Base-by-base conservation (phyloP, 2,329 filamentous ascomycete genomes). In the Hymenoscyphus occultus region DNA sequence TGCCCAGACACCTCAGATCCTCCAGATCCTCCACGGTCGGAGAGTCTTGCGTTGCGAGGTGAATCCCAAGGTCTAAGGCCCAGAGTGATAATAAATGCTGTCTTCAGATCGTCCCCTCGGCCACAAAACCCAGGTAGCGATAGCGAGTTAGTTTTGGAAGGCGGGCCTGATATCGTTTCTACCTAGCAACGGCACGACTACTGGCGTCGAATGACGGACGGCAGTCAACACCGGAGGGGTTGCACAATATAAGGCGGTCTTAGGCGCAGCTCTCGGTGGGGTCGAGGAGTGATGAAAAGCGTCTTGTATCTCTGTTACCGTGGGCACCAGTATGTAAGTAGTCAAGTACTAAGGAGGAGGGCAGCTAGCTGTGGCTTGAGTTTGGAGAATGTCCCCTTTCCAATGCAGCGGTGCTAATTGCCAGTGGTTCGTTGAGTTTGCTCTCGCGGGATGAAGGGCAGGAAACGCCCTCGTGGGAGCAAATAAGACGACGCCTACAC, bases 311-410 rank as follows among this genome's bases (percentile, higher is more conserved):
- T 51, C 22, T 40, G 16, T 32, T 39, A 31, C 64, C 65, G 68
- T 65, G 65, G 66, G 60, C 63, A 66, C 69, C 66, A 65, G 58
- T 62, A 68, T 60, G 60, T 62, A 69, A 68, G 45, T 45, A 45
- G 65, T 68, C 62, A 59, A 65, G 67, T 58, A 59, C 64, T 70
- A 64, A 68, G 56, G 66, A 69, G 67, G 61, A 65, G 66, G 64
- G 57, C 63, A 54, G 62, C 63, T 70, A 54, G 62, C 64, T 70
- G 72, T 73, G 73, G 72, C 70, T 74, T 72, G 62, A 48, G 66
- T 51, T 56, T 69, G 71, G 69, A 70, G 67, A 67, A 19, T 13
- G n/a, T 51, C 12, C 22, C 9, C n/a, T 51, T n/a, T 22, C 45
- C 45, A n/a, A 51, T 4, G 65, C 61, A 66, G 19, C 67, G 65